Evolutionary conservation across 2,329 filamentous ascomycete genomes (phyloP), one percentile per base, ranked within the genome.

Genomic region (Phyllosticta capitalensis): DNA sequence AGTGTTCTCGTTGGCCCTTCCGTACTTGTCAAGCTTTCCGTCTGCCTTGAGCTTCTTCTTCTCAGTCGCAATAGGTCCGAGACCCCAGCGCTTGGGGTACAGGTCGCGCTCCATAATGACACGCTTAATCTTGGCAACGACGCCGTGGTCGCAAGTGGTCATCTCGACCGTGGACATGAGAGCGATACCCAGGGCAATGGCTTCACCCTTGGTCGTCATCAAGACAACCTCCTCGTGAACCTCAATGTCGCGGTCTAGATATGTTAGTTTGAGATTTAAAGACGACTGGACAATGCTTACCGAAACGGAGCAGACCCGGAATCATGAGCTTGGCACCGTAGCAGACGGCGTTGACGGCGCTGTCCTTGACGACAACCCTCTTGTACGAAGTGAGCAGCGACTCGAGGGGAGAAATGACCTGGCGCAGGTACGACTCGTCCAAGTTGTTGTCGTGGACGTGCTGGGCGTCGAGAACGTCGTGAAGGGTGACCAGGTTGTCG

Each of bases 1-100:
- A 5, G 94, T 99, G 64, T 86, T 85, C 74, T 96, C 92, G 75
- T 97, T 99, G 68, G 89, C 76, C 61, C 92, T 87, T 66, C 94
- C 94, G 68, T 85, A 97, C 86, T 99, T 99, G 81, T 99, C 94
- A 62, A 99, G 87, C 79, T 96, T 96, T 75, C 94, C 94, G 67
- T 90, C 89, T 57, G 92, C 90, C 85, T 97, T 97, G 81, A 99
- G 86, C 85, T 97, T 96, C 88, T 99, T 99, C 86, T 99, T 99
- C 83, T 97, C 91, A 54, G 88, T 78, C 55, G 94, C 94, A 62
- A 92, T 87, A 57, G 94, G 92, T 63, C 94, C 94, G 71, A 97
- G 84, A 66, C 94, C 94, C 94, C 94, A 99, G 81, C 92, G 83
- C 74, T 91, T 84, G 64, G 94, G 94, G 83, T 99, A 99, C 61